Base-by-base conservation (phyloP, 2,329 filamentous ascomycete species). In the Elsinoe fawcettii region DNA sequence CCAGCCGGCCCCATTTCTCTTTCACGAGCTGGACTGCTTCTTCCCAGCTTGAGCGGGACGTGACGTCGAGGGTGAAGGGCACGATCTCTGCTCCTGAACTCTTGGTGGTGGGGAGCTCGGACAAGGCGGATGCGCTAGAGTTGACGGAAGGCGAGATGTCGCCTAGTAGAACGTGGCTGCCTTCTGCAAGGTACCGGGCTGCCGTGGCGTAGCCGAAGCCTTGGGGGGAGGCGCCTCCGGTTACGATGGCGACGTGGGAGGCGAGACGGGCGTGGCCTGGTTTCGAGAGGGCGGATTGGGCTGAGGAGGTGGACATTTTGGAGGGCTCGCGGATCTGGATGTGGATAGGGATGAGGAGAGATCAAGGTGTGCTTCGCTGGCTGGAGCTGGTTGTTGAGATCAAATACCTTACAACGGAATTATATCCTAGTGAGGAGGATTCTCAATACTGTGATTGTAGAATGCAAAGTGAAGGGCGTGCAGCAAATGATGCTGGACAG, bases 171-270 rank as follows among this genome's bases (percentile, higher is more conserved):
- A 86, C 82, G 60, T 77, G 77, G 51, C 77, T 78, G 37, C 83
- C 83, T 69, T 86, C 82, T 22, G 75, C 66, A 5, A 77, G 74
- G 66, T 85, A 85, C 56, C 80, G 79, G 56, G 76, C 71, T 0
- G 78, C 79, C 55, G 86, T 85, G 32, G 78, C 82, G 57, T 78
- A 80, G 56, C 83, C 83, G 62, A 87, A 87, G 1, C 84, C 84
- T 9, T 79, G 81, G 4, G 56, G 55, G 25, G 53, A 60, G 2
- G 80, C 82, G 6, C 75, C 83, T 49, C 83, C 78, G 5, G 80
- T 82, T 20, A 83, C 75, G 55, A 83, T 77, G 56, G 79, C 79
- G 6, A 82, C 78, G 66, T 81, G 82, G 62, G 74, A 76, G 55
- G 75, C 67, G 41, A 82, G 73, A 27, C 60, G 60, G 49, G 49